Evolutionary conservation across 805 yeast genomes (phyloP).

Genomic region (Candida maesae): DNA sequence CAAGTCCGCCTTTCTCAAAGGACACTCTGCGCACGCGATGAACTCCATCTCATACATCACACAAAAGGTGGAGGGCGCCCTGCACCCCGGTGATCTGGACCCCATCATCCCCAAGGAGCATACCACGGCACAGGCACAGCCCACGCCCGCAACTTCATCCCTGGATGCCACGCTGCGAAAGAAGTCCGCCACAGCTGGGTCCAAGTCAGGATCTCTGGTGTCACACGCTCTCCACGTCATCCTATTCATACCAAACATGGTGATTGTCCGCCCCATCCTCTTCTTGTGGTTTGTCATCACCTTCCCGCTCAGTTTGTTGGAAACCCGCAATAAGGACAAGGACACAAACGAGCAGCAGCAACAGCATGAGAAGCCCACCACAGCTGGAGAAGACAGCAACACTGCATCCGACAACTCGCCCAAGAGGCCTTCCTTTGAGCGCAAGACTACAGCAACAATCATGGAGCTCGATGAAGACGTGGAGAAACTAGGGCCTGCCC

Average conservation of each 20-base stretch:
- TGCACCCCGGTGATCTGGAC: constrained; percentile 14
- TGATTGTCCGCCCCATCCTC: constrained; percentile 50
- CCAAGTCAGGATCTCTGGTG: constrained; percentile 14
- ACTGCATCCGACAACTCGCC: background rate
- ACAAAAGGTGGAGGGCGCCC: constrained; percentile 23
- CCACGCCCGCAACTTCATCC: background rate
- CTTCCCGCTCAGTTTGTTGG: constrained; percentile 50
- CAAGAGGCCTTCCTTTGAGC: constrained; percentile 1
- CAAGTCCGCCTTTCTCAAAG: background rate
- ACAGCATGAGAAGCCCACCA: too few relatives aligned
- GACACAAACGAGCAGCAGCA: too few relatives aligned
- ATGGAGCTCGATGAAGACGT: constrained; percentile 24
- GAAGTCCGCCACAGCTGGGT: too few relatives aligned
- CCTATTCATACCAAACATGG: constrained; percentile 45
- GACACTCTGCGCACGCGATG: constrained; percentile 12
- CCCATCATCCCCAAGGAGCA: constrained; percentile 11
- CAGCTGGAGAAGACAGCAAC: constrained; percentile 1
- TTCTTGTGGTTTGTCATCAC: constrained; percentile 49
- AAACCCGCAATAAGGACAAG: constrained; percentile 13
- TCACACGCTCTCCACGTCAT: constrained; percentile 26
- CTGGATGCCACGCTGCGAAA: too few relatives aligned
- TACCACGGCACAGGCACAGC: background rate
- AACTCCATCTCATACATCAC: constrained; percentile 29
- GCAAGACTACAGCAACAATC: constrained; percentile 12
- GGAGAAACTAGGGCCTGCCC: constrained; percentile 10